phyloP scores from a whole-genome alignment of 768 basidiomycete genomes.

The Calocera cornea region DNA sequence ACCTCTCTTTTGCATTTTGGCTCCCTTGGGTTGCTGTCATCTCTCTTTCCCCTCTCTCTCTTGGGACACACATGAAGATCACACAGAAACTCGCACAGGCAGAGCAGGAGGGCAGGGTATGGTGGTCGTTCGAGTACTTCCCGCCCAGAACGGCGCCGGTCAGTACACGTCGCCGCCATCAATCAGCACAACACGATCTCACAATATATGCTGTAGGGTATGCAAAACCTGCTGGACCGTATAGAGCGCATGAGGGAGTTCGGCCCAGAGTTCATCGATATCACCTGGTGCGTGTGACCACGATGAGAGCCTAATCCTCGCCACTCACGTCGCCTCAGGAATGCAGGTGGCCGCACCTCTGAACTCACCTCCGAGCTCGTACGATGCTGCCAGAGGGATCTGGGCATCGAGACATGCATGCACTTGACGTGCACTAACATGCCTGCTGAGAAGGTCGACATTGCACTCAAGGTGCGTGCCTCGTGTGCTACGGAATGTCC shows the following conservation, averaged over 20 bases:
- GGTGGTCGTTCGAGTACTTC: constrained; percentile 99
- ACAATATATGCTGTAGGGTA: constrained; percentile 39
- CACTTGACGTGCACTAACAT: constrained; percentile 98
- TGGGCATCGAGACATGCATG: constrained; percentile 96
- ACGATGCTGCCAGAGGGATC: constrained; percentile 80
- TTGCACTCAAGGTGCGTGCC: constrained; percentile 60
- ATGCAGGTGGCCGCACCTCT: constrained; percentile 90
- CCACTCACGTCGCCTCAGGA: constrained; percentile 39
- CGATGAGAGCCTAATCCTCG: neutral
- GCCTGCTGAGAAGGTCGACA: constrained; percentile 90
- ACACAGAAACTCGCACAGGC: constrained; percentile 85
- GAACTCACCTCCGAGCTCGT: constrained; percentile 89
- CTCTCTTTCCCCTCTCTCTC: neutral
- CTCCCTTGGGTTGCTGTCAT: neutral
- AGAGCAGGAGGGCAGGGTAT: constrained; percentile 68
- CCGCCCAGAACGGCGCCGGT: constrained; percentile 93
- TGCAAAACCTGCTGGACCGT: constrained; percentile 93
- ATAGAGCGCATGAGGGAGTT: constrained; percentile 94
- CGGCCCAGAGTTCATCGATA: constrained; percentile 96
- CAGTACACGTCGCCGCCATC: constrained; percentile 11
- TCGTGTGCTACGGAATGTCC: constrained; percentile 7
- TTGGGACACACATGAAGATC: constrained; percentile 57
- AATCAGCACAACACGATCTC: constrained; percentile 1
- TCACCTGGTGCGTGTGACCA: constrained; percentile 60
- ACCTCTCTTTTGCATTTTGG: neutral